Evolutionary conservation across 495 filamentous ascomycete species (phyloP).

Genomic region (Podospora pseudoanserina): DNA sequence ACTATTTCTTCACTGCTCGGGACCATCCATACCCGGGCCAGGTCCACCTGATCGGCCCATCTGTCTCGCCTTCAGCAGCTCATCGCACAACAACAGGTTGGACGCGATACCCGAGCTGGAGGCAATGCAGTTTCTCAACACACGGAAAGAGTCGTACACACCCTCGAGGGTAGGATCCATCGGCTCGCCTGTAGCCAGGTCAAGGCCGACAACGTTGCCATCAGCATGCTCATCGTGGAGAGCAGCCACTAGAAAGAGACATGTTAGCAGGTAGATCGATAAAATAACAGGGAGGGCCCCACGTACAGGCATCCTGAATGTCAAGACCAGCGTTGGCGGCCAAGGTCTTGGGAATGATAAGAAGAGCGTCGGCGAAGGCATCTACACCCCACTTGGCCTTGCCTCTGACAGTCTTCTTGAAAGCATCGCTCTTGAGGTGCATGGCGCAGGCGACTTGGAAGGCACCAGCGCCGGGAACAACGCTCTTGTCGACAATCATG

Average conservation of each 20-base stretch:
- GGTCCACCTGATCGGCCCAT: conserved; percentile 63
- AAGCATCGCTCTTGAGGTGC: conserved; percentile 79
- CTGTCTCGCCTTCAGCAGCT: conserved; percentile 94
- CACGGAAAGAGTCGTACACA: conserved; percentile 94
- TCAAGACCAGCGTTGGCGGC: conserved; percentile 96
- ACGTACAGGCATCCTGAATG: conserved; percentile 85
- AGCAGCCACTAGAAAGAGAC: conserved; percentile 57
- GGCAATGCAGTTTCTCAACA: conserved; percentile 86
- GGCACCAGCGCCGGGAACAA: conserved; percentile 90
- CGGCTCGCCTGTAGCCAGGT: conserved; percentile 78
- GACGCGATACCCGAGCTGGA: conserved; percentile 93
- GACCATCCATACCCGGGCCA: conserved; percentile 53
- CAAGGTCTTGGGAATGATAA: conserved; percentile 94
- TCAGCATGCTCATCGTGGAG: conserved; percentile 82
- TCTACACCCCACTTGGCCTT: conserved; percentile 94
- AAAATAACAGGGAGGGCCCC: not conserved
- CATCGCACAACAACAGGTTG: conserved; percentile 93
- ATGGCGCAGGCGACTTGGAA: conserved; percentile 93
- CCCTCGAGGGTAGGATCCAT: conserved; percentile 95
- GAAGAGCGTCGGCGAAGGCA: conserved; percentile 89
- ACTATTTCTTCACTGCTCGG: conserved; percentile 37
- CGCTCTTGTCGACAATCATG: conserved; percentile 94
- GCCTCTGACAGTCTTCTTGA: conserved; percentile 85
- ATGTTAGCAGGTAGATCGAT: conserved; percentile 19
- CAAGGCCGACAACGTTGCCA: conserved; percentile 81